Conservation (phyloP, 345 rosid genomes). For the Firmiana major region DNA sequence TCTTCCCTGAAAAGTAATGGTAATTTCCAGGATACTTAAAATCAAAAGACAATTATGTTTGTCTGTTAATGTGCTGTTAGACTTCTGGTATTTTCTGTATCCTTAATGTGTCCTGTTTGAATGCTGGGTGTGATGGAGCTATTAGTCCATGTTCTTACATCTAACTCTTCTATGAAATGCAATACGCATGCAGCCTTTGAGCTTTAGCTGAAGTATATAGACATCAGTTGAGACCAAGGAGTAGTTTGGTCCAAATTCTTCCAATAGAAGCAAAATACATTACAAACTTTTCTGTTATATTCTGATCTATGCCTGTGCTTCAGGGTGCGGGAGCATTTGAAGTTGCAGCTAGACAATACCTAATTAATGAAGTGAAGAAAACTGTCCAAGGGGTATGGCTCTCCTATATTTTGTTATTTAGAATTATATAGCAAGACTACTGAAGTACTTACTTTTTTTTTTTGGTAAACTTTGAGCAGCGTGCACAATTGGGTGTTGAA, state of each 20-base stretch:
- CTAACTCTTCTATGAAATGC: not conserved
- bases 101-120: not conserved
- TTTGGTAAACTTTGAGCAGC: conserved; percentile 44
- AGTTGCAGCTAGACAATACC: conserved; percentile 87
- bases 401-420: not conserved
- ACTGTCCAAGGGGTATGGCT: conserved; percentile 83
- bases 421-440: not conserved
- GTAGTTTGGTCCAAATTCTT: not conserved
- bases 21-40: not conserved
- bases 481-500: conserved; percentile 96
- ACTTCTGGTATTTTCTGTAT: not conserved
- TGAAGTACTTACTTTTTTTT: conserved; percentile 13
- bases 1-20: not conserved
- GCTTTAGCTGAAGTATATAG: not conserved
- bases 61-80: not conserved
- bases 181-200: not conserved
- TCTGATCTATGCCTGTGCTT: conserved; percentile 1
- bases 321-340: conserved; percentile 99
- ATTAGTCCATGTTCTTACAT: not conserved
- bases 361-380: conserved; percentile 83
- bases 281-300: not conserved
- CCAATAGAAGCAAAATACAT: not conserved
- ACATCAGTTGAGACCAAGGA: not conserved
- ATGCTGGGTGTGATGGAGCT: not conserved
- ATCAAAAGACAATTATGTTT: not conserved